Base-by-base conservation (phyloP, 768 basidiomycete genomes). In the Inosperma sp. region DNA sequence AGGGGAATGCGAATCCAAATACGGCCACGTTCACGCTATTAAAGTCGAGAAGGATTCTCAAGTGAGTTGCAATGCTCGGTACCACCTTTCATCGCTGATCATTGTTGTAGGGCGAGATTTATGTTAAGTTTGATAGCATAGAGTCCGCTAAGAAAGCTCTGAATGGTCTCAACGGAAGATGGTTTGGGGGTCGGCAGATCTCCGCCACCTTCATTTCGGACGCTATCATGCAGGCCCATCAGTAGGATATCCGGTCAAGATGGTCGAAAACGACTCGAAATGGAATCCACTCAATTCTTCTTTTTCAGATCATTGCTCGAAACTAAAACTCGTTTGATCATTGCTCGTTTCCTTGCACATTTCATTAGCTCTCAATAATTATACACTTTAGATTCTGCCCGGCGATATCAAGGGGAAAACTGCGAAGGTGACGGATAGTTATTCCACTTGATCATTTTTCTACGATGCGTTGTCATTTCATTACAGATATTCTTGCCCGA, bases 31-130 rank as follows among this genome's bases (percentile, higher is more conserved):
- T 19, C 76, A 82, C 39, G 82, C 84, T 30, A 92, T 99, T 75
- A 93, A 92, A 63, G 82, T 99, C 21, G 91, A 94, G 64, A 94
- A 82, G 71, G 93, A 98, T 56, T 88, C 92, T 31, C 84, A 93
- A 77, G 95, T 94, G 51, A 48, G 62, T 55, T 4, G 22, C 16
- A 25, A 30, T 19, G 4, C 14, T 37, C 26, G 48, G n/a, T 48
- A 16, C 36, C 2, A 10, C 5, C 40, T n/a, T 16, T 17, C 36
- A 27, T 47, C 4, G 27, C 43, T 13, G 41, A 59, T 53, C 60
- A 48, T 49, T 39, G n/a, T 45, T 19, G 19, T 61, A 97, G 92
- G 95, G 96, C 62, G 93, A 99, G 70, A 96, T 99, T 42, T 98
- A 96, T 68, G 77, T 98, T 66, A 92, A 95, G 70, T 97, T 98